Conservation (phyloP, 768 basidiomycete species). For the Mycena epipterygia region DNA sequence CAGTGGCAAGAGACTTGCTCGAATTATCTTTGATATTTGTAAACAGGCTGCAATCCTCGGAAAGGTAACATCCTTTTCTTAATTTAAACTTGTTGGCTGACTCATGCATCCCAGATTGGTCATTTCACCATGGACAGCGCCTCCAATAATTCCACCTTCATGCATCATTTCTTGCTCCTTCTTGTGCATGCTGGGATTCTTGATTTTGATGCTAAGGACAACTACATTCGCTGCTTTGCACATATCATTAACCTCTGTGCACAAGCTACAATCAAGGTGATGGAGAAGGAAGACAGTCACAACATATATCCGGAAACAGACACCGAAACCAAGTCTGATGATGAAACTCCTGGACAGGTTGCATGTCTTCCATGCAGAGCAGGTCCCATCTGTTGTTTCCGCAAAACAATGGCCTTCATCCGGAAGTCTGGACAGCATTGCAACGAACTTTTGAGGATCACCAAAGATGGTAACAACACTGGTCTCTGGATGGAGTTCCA, state of each 20-base stretch:
- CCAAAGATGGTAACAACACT: neutral
- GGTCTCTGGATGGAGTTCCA: neutral
- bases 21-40: neutral
- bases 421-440: slow-evolving; percentile 14
- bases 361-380: neutral
- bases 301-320: neutral
- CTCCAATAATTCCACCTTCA: slow-evolving; percentile 7
- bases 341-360: neutral
- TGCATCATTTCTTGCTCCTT: neutral
- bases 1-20: slow-evolving; percentile 1
- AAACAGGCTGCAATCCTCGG: neutral
- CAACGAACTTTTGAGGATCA: slow-evolving; percentile 4
- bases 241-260: slow-evolving; percentile 6
- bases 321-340: slow-evolving; percentile 9
- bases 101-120: neutral
- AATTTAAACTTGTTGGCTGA: neutral
- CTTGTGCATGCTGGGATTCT: neutral
- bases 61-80: slow-evolving; percentile 1
- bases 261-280: slow-evolving; percentile 5
- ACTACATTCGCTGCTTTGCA: too few relatives aligned
- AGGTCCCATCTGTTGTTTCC: neutral
- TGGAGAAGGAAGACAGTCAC: slow-evolving; percentile 13
- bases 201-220: slow-evolving; percentile 10
- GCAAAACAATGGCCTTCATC: slow-evolving; percentile 8
- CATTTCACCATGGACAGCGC: slow-evolving; percentile 15